phyloP scores from a whole-genome alignment of 2,329 filamentous ascomycete species.

The Neofusicoccum kwambonambiense region DNA sequence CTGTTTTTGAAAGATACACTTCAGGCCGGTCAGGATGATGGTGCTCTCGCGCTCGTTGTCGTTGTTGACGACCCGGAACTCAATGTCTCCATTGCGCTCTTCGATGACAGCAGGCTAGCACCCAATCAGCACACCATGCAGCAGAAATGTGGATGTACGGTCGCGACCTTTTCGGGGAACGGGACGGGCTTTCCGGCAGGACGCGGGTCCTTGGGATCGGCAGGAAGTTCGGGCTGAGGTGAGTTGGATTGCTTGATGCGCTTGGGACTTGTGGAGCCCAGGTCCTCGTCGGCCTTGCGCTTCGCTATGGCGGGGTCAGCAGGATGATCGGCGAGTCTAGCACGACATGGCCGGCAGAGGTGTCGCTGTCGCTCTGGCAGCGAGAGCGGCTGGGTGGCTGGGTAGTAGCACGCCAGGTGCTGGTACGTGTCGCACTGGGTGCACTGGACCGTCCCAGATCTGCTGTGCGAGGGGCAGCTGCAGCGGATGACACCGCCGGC shows the following conservation, averaged over 20 bases:
- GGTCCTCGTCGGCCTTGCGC: slow-evolving; percentile 71
- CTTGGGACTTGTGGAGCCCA: slow-evolving; percentile 61
- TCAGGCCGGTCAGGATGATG: slow-evolving; percentile 91
- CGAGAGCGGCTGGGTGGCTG: neutral
- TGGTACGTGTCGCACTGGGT: neutral
- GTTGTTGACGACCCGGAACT: slow-evolving; percentile 98
- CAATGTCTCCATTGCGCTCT: slow-evolving; percentile 90
- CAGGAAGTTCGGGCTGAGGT: slow-evolving; percentile 35
- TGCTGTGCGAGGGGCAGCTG: slow-evolving; percentile 17
- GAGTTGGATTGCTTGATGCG: slow-evolving; percentile 40
- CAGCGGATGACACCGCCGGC: slow-evolving; percentile 19
- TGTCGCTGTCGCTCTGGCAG: neutral
- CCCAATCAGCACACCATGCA: slow-evolving; percentile 25
- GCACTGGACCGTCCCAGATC: slow-evolving; percentile 4
- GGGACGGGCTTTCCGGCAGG: slow-evolving; percentile 65
- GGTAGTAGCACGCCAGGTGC: slow-evolving; percentile 10
- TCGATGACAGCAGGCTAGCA: slow-evolving; percentile 80
- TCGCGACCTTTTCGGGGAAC: slow-evolving; percentile 78
- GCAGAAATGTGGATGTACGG: neutral
- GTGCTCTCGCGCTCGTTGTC: slow-evolving; percentile 83
- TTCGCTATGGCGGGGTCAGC: slow-evolving; percentile 47
- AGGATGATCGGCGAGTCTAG: neutral
- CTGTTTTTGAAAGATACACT: slow-evolving; percentile 98
- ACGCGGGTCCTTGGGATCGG: slow-evolving; percentile 37
- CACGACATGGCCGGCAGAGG: neutral